Conservation (phyloP, 163 green algal genomes). For the Scenedesmus sp. region DNA sequence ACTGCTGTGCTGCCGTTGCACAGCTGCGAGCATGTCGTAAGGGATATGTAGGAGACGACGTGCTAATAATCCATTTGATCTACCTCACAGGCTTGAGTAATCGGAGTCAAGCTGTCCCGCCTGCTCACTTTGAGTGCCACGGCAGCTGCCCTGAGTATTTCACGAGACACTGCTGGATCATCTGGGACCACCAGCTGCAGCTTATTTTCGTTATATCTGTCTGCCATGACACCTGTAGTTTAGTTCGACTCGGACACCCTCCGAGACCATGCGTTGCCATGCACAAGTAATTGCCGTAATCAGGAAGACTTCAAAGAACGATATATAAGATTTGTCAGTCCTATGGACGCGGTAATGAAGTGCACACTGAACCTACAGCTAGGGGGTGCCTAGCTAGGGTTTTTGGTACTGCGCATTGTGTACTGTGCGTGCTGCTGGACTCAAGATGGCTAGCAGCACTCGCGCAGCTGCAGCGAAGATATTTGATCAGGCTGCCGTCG, state of each 20-base stretch:
- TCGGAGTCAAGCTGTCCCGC: not conserved
- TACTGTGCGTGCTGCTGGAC: too few relatives aligned
- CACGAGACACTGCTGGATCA: not conserved
- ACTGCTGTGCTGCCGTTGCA: not conserved
- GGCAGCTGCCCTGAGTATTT: constrained; percentile 34
- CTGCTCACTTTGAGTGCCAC: constrained; percentile 30
- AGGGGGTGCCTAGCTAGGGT: too few relatives aligned
- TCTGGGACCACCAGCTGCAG: not conserved
- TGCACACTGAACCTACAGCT: too few relatives aligned
- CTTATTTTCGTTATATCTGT: not conserved
- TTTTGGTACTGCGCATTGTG: too few relatives aligned
- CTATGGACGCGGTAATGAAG: too few relatives aligned
- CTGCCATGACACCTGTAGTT: not conserved
- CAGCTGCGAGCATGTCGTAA: not conserved
- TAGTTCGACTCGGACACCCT: not conserved
- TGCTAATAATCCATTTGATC: too few relatives aligned
- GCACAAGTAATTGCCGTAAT: too few relatives aligned
- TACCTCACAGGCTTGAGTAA: not conserved
- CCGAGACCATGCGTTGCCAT: not conserved
- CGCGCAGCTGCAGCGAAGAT: too few relatives aligned
- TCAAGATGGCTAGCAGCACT: too few relatives aligned
- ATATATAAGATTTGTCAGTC: not conserved
- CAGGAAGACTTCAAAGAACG: too few relatives aligned
- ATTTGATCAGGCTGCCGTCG: too few relatives aligned
- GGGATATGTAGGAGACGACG: too few relatives aligned